Evolutionary conservation across 352 stramenopile species (phyloP).

Genomic region (Phytophthora pluvialis): DNA sequence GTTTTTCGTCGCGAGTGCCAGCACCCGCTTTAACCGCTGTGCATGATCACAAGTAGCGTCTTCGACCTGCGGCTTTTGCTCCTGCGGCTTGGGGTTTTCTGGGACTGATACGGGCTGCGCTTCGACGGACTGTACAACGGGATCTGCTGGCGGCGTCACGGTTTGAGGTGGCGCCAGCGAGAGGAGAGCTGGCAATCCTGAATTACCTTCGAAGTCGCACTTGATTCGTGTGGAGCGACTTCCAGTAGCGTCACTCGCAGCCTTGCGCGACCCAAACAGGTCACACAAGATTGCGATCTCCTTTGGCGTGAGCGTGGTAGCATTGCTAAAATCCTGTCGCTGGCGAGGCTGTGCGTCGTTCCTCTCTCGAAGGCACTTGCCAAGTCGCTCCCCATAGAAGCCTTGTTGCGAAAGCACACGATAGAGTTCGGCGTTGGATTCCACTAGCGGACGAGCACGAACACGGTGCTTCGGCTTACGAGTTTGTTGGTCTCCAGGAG

Average conservation of each 20-base stretch:
- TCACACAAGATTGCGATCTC: conserved; percentile 72
- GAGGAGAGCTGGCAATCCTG: conserved; percentile 59
- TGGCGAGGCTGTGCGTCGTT: conserved; percentile 25
- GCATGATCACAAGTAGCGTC: conserved; percentile 18
- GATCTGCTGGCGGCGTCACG: background rate
- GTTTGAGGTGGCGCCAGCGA: conserved; percentile 41
- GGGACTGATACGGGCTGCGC: background rate
- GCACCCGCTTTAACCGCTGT: conserved; percentile 47
- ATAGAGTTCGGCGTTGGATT: conserved; percentile 76
- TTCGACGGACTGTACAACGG: background rate
- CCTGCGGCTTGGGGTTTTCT: background rate
- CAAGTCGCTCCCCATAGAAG: conserved; percentile 49
- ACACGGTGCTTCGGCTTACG: conserved; percentile 66
- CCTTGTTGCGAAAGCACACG: conserved; percentile 65
- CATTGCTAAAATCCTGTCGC: conserved; percentile 39
- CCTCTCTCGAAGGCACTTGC: background rate
- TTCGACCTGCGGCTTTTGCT: conserved; percentile 3
- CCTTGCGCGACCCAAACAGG: conserved; percentile 50
- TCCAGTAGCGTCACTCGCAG: conserved; percentile 1
- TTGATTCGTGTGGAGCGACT: conserved; percentile 47
- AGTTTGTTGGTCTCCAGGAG: conserved; percentile 3
- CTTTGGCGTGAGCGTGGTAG: conserved; percentile 57
- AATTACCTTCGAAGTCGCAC: conserved; percentile 55
- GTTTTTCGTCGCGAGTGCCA: conserved; percentile 39
- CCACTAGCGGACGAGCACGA: conserved; percentile 70